Evolutionary conservation across 352 stramenopile genomes (phyloP).

Genomic region (Halophytophthora polymorphica): DNA sequence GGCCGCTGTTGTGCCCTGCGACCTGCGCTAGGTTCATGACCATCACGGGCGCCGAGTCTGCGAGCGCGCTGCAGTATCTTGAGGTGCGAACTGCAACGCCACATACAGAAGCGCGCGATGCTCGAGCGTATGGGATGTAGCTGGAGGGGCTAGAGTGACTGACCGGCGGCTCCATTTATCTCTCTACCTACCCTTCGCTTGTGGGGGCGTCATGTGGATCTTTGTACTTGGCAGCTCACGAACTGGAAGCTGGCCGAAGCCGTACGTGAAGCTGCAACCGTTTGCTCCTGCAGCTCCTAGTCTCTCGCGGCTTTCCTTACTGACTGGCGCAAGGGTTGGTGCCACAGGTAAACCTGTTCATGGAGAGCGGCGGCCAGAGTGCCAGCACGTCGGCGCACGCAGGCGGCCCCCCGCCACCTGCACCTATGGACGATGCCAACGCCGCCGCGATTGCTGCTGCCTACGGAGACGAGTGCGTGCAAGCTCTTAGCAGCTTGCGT

Average conservation of each 20-base stretch:
- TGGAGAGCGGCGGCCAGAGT: conserved; percentile 66
- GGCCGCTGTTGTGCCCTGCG: no score
- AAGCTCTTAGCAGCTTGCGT: not conserved
- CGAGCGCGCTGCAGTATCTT: conserved; percentile 67
- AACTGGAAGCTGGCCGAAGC: conserved; percentile 76
- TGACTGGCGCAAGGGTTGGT: not conserved
- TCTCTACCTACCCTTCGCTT: conserved; percentile 3
- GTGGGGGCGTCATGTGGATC: conserved; percentile 6
- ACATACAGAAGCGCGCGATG: no score
- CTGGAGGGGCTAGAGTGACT: no score
- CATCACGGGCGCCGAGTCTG: conserved; percentile 73
- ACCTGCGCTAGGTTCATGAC: conserved; percentile 88
- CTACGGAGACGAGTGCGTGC: conserved; percentile 40
- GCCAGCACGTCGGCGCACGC: conserved; percentile 5
- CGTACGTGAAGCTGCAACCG: conserved; percentile 24
- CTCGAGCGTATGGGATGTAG: no score
- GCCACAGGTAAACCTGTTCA: conserved; percentile 72
- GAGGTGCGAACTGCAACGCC: conserved; percentile 45
- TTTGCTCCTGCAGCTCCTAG: not conserved
- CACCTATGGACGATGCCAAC: conserved; percentile 23
- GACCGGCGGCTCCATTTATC: not conserved
- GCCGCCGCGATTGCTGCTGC: conserved; percentile 30
- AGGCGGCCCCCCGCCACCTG: conserved; percentile 4
- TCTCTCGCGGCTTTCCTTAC: not conserved
- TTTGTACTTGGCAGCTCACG: conserved; percentile 41